A percentile compares a stretch with the other conserved stretches of the same genome.
Conservation (phyloP, 495 filamentous ascomycete species). For the Penicillium arizonense region DNA sequence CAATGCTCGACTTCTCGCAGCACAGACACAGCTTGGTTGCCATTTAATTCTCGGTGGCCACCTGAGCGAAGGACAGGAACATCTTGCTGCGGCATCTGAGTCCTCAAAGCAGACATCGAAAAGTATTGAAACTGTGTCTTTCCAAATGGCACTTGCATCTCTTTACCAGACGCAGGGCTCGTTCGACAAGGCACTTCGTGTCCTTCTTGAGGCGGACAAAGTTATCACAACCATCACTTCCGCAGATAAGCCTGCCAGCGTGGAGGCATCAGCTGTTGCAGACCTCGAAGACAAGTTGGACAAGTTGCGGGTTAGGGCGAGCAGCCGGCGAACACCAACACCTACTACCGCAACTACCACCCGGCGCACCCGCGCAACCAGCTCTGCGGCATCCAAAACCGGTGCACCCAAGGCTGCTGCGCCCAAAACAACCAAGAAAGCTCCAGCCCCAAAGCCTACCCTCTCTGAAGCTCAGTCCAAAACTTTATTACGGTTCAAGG, state of each 20-base stretch:
- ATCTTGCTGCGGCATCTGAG: slow-evolving; percentile 51
- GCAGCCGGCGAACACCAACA: slow-evolving; percentile 26
- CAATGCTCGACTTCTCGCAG: slow-evolving; percentile 50
- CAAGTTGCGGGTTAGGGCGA: slow-evolving; percentile 32
- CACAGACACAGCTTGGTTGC: slow-evolving; percentile 59
- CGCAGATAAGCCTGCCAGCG: slow-evolving; percentile 17
- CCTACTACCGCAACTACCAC: slow-evolving; percentile 16
- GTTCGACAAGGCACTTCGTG: slow-evolving; percentile 50
- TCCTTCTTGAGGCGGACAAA: slow-evolving; percentile 44
- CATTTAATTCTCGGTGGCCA: slow-evolving; percentile 64
- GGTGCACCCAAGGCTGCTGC: slow-evolving; percentile 27
- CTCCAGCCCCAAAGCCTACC: slow-evolving; percentile 22
- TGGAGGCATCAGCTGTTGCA: slow-evolving; percentile 16
- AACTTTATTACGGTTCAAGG: slow-evolving; percentile 56
- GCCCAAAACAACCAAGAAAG: slow-evolving; percentile 27
- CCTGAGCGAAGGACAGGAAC: slow-evolving; percentile 57
- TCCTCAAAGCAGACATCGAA: slow-evolving; percentile 37
- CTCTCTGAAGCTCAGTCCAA: slow-evolving; percentile 48
- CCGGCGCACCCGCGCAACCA: slow-evolving; percentile 37
- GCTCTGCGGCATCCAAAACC: slow-evolving; percentile 24
- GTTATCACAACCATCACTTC: slow-evolving; percentile 27
- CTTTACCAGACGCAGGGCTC: slow-evolving; percentile 37
- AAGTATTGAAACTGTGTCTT: slow-evolving; percentile 45
- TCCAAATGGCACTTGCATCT: slow-evolving; percentile 46
- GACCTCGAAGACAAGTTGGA: slow-evolving; percentile 41